phyloP scores from a whole-genome alignment of 352 stramenopile genomes.

The Phytophthora ramorum region DNA sequence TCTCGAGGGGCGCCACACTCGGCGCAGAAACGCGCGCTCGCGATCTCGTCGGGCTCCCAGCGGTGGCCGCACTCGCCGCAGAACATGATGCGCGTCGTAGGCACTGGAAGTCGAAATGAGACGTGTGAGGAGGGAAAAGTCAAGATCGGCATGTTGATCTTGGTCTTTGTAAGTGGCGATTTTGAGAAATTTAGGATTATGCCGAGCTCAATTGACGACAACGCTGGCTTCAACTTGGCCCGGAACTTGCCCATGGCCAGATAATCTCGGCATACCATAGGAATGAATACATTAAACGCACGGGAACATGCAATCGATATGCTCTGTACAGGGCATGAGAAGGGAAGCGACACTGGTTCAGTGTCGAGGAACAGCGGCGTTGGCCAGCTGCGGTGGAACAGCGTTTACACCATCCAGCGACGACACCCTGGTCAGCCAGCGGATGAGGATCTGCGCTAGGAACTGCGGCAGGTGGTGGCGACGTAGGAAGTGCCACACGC shows the following conservation, averaged over 20 bases:
- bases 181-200: constrained; percentile 9
- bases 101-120: constrained; percentile 34
- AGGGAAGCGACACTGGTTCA: constrained; percentile 10
- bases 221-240: constrained; percentile 24
- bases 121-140: constrained; percentile 11
- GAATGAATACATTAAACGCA: background rate
- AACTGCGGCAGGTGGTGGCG: constrained; percentile 61
- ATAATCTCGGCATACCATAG: background rate
- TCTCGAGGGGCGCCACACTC: constrained; percentile 81
- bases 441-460: constrained; percentile 66
- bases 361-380: constrained; percentile 7
- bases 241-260: background rate
- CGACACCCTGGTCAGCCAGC: constrained; percentile 61
- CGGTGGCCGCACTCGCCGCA: constrained; percentile 84
- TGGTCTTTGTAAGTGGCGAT: constrained; percentile 20
- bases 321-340: constrained; percentile 3
- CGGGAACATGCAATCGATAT: constrained; percentile 19
- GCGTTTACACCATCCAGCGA: constrained; percentile 44
- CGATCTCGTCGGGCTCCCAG: constrained; percentile 84
- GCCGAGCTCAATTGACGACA: constrained; percentile 22
- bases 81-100: constrained; percentile 57
- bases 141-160: constrained; percentile 12
- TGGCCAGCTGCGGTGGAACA: constrained; percentile 10
- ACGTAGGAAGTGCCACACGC: constrained; percentile 62
- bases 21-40: constrained; percentile 80